phyloP scores from a whole-genome alignment of 2,329 filamentous ascomycete species.

The Macrophomina phaseolina region DNA sequence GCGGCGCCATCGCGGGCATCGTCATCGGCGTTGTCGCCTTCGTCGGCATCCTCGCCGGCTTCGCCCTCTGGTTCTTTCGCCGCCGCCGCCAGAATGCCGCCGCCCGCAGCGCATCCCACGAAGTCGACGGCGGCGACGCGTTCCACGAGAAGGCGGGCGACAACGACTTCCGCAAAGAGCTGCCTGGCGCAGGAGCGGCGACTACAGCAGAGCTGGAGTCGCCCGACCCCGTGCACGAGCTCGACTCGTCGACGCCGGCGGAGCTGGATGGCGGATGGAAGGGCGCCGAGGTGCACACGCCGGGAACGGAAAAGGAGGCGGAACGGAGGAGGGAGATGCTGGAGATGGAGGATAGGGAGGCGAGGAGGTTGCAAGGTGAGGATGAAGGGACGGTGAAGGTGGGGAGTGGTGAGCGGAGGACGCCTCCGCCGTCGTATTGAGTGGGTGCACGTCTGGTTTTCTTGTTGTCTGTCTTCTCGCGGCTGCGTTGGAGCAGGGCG shows the following conservation, averaged over 20 bases:
- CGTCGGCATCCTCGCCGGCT: conserved; percentile 30
- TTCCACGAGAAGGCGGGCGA: conserved; percentile 8
- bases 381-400: background rate
- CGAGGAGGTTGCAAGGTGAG: background rate
- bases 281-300: background rate
- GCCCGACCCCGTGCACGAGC: background rate
- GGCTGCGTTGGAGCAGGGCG: background rate
- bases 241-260: background rate
- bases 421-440: conserved; percentile 1
- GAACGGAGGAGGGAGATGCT: background rate
- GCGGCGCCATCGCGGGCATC: conserved; percentile 35
- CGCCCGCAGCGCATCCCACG: background rate
- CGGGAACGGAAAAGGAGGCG: background rate
- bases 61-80: conserved; percentile 30
- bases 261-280: conserved; percentile 8
- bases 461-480: background rate
- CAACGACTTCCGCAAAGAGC: background rate
- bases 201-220: background rate
- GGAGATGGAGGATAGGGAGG: background rate
- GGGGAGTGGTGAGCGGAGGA: background rate
- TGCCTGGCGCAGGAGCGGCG: background rate
- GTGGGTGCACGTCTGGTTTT: too few species aligned
- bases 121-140: conserved; percentile 6
- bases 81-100: background rate
- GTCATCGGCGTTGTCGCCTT: conserved; percentile 32